Conservation (phyloP, 176 grass and related monocot species). For the Hsuehochloa calcarea region DNA sequence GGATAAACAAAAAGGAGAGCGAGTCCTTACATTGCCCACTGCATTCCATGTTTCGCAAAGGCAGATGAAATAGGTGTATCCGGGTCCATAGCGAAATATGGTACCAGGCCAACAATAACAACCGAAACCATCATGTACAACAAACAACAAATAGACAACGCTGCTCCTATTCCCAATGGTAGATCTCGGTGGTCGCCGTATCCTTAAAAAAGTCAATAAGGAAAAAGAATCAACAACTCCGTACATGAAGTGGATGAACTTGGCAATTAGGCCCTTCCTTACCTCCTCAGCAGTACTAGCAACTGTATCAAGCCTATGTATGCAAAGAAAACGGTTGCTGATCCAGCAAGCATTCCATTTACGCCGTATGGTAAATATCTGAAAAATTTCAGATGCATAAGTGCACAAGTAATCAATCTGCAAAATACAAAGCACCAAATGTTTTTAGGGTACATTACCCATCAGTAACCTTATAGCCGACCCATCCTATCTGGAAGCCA, state of each 20-base stretch:
- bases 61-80: slow-evolving; percentile 98
- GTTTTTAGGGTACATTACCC: slow-evolving; percentile 54
- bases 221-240: neutral
- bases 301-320: slow-evolving; percentile 95
- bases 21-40: slow-evolving; percentile 82
- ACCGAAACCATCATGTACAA: slow-evolving; percentile 95
- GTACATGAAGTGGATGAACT: neutral
- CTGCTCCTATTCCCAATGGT: slow-evolving; percentile 75
- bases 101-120: slow-evolving; percentile 91
- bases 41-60: slow-evolving; percentile 78
- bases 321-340: slow-evolving; percentile 98
- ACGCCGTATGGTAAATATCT: slow-evolving; percentile 89
- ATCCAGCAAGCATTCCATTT: slow-evolving; percentile 93
- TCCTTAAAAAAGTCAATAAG: no score
- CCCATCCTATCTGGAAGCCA: slow-evolving; percentile 92
- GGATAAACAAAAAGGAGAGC: neutral
- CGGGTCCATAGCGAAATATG: slow-evolving; percentile 90
- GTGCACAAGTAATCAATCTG: neutral
- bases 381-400: slow-evolving; percentile 24
- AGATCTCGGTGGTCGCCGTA: slow-evolving; percentile 91
- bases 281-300: slow-evolving; percentile 98
- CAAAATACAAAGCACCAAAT: neutral
- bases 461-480: slow-evolving; percentile 67
- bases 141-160: slow-evolving; percentile 72
- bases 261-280: neutral